Evolutionary conservation across 805 yeast genomes (phyloP), one percentile per base, ranked within the genome.

Genomic region (Sporopachydermia lactativora): DNA sequence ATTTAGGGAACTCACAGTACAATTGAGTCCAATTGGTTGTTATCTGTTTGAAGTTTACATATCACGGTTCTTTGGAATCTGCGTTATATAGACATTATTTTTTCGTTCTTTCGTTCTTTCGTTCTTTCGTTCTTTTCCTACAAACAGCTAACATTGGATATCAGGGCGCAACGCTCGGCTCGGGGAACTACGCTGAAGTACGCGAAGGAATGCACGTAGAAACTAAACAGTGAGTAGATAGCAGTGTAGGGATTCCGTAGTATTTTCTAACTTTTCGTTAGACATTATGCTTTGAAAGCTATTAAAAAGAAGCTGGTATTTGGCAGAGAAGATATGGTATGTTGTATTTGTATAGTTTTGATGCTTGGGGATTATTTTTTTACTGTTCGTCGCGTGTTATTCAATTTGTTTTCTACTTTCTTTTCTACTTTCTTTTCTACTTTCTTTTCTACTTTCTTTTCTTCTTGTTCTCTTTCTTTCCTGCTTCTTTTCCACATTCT

Each of bases 281-380:
- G 49, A 35, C 68, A 63, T 45, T 73, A 67, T 52, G 80, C 81
- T 3, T 73, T 73, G 40, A 74, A 74, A 48, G 57, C 66, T 47
- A 73, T 71, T 53, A 58, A 54, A 48, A 74, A 74, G 47, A 54
- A 59, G 37, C 60, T 70, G 35, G 62, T 74, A 55, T 63, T 65
- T 39, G 79, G 78, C 3, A 55, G 73, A 19, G 80, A 75, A 52
- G 63, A 61, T 41, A 54, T 65, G 50, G 68, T 49, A 36, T n/a
- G 47, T 16, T 15, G 13, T n/a, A 34, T 14, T 18, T 6, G 37
- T 13, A 17, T 37, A 34, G 17, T 31, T 34, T 14, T 42, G 15
- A 8, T 17, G 11, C n/a, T 19, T n/a, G 8, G 14, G 39, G 4
- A 13, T 11, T 17, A 18, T 34, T 41, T 4, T 18, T 13, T 13